Percentiles rank a stretch among this genome's conserved stretches.
Evolutionary conservation across 2,329 filamentous ascomycete genomes (phyloP).

Genomic region (Fusarium sp.): DNA sequence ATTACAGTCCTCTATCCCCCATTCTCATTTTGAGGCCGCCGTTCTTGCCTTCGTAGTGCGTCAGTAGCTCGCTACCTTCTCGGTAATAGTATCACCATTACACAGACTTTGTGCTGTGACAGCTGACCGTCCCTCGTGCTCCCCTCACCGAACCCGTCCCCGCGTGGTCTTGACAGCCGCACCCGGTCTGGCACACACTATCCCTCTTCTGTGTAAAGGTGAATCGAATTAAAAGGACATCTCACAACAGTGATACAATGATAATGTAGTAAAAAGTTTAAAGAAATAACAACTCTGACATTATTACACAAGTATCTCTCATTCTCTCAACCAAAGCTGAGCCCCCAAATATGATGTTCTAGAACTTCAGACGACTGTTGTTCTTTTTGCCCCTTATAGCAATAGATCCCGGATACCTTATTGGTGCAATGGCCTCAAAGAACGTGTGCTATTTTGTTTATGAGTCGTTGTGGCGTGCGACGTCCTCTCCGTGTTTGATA

Average conservation of each 20-base stretch:
- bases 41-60: constrained; percentile 18
- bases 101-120: constrained; percentile 26
- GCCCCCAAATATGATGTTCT: too few species aligned
- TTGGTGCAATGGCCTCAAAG: background rate
- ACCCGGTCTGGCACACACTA: constrained; percentile 10
- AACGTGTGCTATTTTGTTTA: too few species aligned
- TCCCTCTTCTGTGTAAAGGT: constrained; percentile 34
- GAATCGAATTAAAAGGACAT: background rate
- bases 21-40: constrained; percentile 29
- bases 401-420: background rate
- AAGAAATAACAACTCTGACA: background rate
- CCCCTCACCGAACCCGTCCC: constrained; percentile 28
- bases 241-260: background rate
- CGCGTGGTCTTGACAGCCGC: constrained; percentile 26
- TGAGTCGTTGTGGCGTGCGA: fast-evolving
- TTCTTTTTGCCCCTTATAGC: background rate
- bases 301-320: background rate
- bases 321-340: background rate
- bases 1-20: background rate
- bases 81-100: constrained; percentile 5
- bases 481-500: background rate
- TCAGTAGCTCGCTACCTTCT: constrained; percentile 20
- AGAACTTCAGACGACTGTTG: too few species aligned
- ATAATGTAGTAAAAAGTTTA: background rate
- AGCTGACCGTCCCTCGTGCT: constrained; percentile 39